Evolutionary conservation across 768 basidiomycete species (phyloP).

Genomic region (Collybia sordida): DNA sequence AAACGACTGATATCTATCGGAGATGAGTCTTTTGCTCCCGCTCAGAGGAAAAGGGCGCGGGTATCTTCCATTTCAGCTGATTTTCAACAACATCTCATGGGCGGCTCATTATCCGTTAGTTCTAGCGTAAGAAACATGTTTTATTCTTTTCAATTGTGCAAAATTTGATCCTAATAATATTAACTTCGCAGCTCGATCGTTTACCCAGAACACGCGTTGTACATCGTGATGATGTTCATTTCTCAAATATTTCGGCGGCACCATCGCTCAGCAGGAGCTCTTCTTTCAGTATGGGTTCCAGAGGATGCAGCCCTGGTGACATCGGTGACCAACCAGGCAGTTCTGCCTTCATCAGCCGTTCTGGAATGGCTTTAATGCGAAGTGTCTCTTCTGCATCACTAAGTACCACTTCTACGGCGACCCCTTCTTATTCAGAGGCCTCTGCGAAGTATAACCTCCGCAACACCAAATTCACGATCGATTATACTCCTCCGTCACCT

Average conservation of each 20-base stretch:
- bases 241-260: slow-evolving; percentile 3
- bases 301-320: slow-evolving; percentile 22
- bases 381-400: slow-evolving; percentile 32
- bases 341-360: slow-evolving; percentile 22
- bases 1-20: slow-evolving; percentile 33
- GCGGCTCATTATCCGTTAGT: slow-evolving; percentile 7
- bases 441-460: slow-evolving; percentile 33
- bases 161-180: not conserved
- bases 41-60: slow-evolving; percentile 30
- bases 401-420: slow-evolving; percentile 15
- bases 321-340: slow-evolving; percentile 17
- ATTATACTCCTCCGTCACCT: slow-evolving; percentile 26
- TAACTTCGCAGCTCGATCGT: slow-evolving; percentile 17
- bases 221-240: slow-evolving; percentile 14
- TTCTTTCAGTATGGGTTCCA: slow-evolving; percentile 21
- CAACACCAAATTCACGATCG: slow-evolving; percentile 30
- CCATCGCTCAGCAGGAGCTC: slow-evolving; percentile 22
- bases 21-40: slow-evolving; percentile 21
- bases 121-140: slow-evolving; percentile 9
- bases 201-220: slow-evolving; percentile 14
- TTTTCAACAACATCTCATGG: slow-evolving; percentile 14
- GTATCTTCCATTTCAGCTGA: slow-evolving; percentile 25
- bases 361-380: slow-evolving; percentile 29
- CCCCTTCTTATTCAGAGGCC: slow-evolving; percentile 30
- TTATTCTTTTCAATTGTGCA: slow-evolving; percentile 4